Percentiles rank a stretch among this genome's conserved stretches.
Conservation (phyloP, 108 stramenopile species). For the Aurantiochytrium sp. region DNA sequence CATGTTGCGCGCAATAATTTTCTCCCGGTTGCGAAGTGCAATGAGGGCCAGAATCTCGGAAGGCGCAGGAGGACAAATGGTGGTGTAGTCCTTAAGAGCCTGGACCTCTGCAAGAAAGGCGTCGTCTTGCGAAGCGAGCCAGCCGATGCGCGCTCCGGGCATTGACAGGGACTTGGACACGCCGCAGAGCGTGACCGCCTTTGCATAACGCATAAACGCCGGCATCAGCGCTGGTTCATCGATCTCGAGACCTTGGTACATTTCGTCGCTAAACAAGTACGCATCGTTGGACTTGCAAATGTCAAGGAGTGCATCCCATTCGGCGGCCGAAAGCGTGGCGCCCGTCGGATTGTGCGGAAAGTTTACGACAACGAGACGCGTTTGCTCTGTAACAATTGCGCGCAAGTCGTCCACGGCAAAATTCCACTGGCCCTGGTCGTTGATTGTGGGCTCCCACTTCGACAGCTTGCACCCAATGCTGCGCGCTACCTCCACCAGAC, state of each 20-base stretch:
- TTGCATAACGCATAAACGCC: neutral
- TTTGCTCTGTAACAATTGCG: neutral
- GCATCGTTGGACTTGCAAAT: neutral
- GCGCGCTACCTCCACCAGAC: neutral
- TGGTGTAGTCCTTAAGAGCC: slow-evolving; percentile 25
- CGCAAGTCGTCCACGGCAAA: neutral
- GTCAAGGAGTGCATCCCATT: neutral
- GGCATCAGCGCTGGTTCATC: neutral
- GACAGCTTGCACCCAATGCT: neutral
- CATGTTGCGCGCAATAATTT: neutral
- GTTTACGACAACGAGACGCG: slow-evolving; percentile 24
- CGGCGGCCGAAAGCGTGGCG: neutral
- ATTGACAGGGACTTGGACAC: slow-evolving; percentile 25
- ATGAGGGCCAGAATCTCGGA: slow-evolving; percentile 20
- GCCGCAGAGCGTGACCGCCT: slow-evolving; percentile 19
- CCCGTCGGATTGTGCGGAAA: slow-evolving; percentile 42
- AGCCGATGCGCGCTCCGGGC: slow-evolving; percentile 30
- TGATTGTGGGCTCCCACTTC: neutral
- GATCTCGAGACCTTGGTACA: slow-evolving; percentile 29
- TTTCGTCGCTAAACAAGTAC: slow-evolving; percentile 32
- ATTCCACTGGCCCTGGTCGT: neutral
- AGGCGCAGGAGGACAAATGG: slow-evolving; percentile 22
- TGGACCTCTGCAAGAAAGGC: neutral
- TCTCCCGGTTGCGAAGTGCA: neutral
- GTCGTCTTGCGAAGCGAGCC: slow-evolving; percentile 19